Base-by-base conservation (phyloP, 495 filamentous ascomycete genomes). In the Pseudotulostoma volvatum region DNA sequence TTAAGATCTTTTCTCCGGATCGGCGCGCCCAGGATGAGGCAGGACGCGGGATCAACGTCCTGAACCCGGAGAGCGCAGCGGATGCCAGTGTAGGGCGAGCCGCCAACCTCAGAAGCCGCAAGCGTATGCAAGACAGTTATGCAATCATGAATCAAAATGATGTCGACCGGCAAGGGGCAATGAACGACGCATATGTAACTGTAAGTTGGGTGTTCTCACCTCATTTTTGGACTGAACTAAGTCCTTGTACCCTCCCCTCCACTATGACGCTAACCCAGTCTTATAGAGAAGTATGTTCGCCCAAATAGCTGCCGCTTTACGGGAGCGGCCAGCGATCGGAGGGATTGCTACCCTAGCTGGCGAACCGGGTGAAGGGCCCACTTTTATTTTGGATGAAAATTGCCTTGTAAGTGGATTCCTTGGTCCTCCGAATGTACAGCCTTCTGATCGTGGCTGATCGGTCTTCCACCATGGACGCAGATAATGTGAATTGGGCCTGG, bases 1-100 rank as follows among this genome's bases (percentile, higher is more conserved):
- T 84, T 59, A 84, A 84, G 44, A 74, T 84, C 17, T 84, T 84
- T 60, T 78, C 73, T 0, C 59, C 77, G 1, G 79, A 84, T 48
- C 60, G 53, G 36, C 58, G 60, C 2, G 71, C 71, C 1, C 74
- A 82, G 44, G 61, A 65, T 7, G 59, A 70, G 37, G 76, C 76
- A 17, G 61, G 65, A 11, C 52, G 57, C 2, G 76, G 74, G 3
- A 53, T 73, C 34, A 71, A 74, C 25, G 66, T 79, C 36, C 44
- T 64, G 0, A 58, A 68, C 34, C 62, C 63, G 0, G 53, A 62
- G 9, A 56, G 58, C 34, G 47, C 54, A 7, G 51, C 51, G 13
- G 65, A 63, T 45, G 46, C 48, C 2, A 39, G 56, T 14, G 18
- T 21, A 30, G 42, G 40, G 13, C 38, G 34, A 18, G 51, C 49